Evolutionary conservation across 257 asterid genomes (phyloP).

Genomic region (Fraxinus pennsylvanica): DNA sequence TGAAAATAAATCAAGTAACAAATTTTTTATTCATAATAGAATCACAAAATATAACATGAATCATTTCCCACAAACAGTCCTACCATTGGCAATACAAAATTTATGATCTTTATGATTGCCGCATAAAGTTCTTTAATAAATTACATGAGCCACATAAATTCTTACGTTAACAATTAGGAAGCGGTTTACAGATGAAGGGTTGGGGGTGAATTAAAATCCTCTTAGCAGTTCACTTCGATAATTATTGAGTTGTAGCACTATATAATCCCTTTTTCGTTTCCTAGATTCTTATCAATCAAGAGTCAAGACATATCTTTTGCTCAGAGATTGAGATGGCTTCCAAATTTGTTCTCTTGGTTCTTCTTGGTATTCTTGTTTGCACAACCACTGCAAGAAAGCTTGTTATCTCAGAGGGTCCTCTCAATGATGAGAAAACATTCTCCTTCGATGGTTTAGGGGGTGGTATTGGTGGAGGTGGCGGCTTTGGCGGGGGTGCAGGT

Average conservation of each 20-base stretch:
- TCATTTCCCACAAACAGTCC: too few species aligned
- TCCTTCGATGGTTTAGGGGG: conserved; percentile 9
- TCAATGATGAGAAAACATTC: conserved; percentile 28
- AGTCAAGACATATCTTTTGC: background rate
- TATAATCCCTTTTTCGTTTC: conserved; percentile 1
- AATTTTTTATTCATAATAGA: too few species aligned
- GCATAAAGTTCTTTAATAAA: too few species aligned
- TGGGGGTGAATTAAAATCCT: background rate
- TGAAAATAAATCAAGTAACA: too few species aligned
- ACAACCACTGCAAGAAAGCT: conserved; percentile 18
- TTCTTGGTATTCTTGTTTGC: conserved; percentile 17
- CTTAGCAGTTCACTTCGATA: background rate
- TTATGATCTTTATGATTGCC: too few species aligned
- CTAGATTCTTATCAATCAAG: background rate
- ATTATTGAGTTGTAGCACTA: background rate
- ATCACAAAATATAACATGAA: too few species aligned
- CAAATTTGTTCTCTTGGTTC: conserved; percentile 12
- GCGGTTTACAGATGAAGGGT: background rate
- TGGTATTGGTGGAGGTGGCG: conserved; percentile 7
- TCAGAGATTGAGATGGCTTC: conserved; percentile 10
- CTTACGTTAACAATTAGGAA: background rate
- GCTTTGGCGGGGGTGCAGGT: background rate
- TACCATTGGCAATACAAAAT: too few species aligned
- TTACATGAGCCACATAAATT: too few species aligned
- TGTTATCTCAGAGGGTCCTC: background rate